These are phyloP conservation scores for Brettanomyces anomalus DNA, from an alignment of 805 yeast genomes.

Conservation along the genomic window DNA sequence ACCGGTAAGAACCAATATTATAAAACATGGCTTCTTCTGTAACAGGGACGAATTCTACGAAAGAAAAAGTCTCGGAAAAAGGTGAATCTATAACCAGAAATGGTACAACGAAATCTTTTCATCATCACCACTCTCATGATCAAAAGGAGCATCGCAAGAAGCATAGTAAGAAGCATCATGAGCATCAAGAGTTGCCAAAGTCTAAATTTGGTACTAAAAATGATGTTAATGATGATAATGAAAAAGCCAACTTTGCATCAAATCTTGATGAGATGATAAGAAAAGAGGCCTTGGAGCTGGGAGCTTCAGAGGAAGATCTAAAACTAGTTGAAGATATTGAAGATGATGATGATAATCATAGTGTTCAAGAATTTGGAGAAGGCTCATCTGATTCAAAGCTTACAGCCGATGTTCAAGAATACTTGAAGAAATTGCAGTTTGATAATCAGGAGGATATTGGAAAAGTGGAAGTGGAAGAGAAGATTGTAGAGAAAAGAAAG, in stretches of 20 bases:
- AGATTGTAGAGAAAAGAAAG: constrained; percentile 31
- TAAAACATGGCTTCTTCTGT: no score
- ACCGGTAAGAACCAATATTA: no score
- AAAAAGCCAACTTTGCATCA: background rate
- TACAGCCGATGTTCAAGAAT: constrained; percentile 44
- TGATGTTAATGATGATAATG: constrained; percentile 1
- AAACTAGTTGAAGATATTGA: constrained; percentile 47
- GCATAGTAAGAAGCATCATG: background rate
- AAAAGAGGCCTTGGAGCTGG: constrained; percentile 69
- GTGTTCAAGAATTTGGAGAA: constrained; percentile 43
- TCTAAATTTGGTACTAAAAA: background rate
- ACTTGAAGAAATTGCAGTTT: constrained; percentile 64
- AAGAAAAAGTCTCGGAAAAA: no score
- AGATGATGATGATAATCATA: constrained; percentile 26
- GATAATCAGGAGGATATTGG: constrained; percentile 29
- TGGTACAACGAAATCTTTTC: no score
- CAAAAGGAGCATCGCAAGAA: background rate
- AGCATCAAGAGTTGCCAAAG: background rate
- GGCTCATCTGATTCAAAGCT: constrained; percentile 35
- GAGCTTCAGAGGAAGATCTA: constrained; percentile 82
- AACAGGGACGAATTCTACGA: no score
- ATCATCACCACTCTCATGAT: background rate
- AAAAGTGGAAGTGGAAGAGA: constrained; percentile 26
- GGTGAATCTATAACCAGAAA: no score
- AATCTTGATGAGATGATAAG: constrained; percentile 29